Evolutionary conservation across 345 rosid species (phyloP).

Genomic region (Brassica cretica): DNA sequence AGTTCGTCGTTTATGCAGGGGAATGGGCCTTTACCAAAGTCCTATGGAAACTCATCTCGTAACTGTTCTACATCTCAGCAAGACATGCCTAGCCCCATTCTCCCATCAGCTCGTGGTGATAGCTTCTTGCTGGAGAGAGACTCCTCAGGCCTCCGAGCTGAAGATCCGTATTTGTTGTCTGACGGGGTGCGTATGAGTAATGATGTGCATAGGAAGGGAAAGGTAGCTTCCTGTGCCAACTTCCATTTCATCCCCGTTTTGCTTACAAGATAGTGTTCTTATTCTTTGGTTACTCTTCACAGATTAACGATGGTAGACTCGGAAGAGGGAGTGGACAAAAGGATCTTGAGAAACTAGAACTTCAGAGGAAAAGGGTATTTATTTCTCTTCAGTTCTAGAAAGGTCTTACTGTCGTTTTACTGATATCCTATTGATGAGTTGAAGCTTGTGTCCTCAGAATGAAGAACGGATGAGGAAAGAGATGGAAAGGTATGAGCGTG

Average conservation of each 20-base stretch:
- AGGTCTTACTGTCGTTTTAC: background rate
- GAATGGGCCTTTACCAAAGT: slow-evolving; percentile 59
- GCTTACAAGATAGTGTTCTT: background rate
- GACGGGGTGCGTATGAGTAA: slow-evolving; percentile 37
- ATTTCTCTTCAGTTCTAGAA: slow-evolving; percentile 14
- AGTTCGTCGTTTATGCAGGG: slow-evolving; percentile 53
- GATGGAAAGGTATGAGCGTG: slow-evolving; percentile 92
- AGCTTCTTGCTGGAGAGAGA: slow-evolving; percentile 50
- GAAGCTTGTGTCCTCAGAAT: slow-evolving; percentile 48
- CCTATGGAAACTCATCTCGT: slow-evolving; percentile 58
- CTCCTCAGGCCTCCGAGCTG: slow-evolving; percentile 46
- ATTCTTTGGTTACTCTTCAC: slow-evolving; percentile 39
- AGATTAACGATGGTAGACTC: slow-evolving; percentile 69
- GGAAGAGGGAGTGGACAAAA: slow-evolving; percentile 69
- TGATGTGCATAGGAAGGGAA: slow-evolving; percentile 42
- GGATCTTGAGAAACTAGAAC: slow-evolving; percentile 79
- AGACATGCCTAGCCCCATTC: slow-evolving; percentile 53
- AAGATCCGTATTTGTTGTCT: slow-evolving; percentile 37
- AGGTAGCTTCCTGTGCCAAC: slow-evolving; percentile 36
- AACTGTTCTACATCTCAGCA: slow-evolving; percentile 59
- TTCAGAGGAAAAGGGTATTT: slow-evolving; percentile 74
- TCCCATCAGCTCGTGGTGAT: slow-evolving; percentile 63
- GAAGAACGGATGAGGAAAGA: slow-evolving; percentile 89
- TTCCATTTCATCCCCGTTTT: slow-evolving; percentile 19
- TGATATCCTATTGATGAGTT: slow-evolving; percentile 30